Evolutionary conservation across 2,329 filamentous ascomycete genomes (phyloP), one percentile per base, ranked within the genome.

Genomic region (Annulohypoxylon truncatum): DNA sequence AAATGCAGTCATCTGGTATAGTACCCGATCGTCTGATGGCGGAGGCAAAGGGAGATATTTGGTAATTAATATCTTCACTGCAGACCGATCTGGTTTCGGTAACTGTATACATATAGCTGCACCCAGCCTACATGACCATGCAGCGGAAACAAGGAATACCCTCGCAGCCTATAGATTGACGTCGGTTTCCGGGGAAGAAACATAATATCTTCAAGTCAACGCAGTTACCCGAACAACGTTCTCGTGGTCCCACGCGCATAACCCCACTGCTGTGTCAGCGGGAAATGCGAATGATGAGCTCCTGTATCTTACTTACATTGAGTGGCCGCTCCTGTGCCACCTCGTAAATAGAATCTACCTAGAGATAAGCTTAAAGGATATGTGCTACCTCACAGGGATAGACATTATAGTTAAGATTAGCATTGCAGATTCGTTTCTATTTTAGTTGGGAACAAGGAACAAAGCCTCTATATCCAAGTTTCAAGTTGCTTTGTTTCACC

Each of bases 121-220:
- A 60, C 38, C 13, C 40, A 54, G 35, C 58, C 46, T 60, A 44
- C 2, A 40, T 15, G 12, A n/a, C n/a, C n/a, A n/a, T 13, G 12
- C 33, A 35, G 33, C 4, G 12, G 13, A 4, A 35, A 48, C 54
- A 66, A 24, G 58, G 48, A 52, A 56, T 46, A 53, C 22, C 51
- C 51, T 38, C 33, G 20, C 24, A 35, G 9, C 24, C 4, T 47
- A 42, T 15, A 15, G 10, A 15, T 3, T 22, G 47, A 52, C 22
- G 46, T 22, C 24, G 24, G 22, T 29, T 56, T 35, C 53, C 20
- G 53, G 33, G 22, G 40, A 18, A 38, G 20, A 22, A 51, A 38
- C 24, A 9, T 29, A 12, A 24, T 10, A 10, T n/a, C 8, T 9
- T 50, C 28, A 29, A 35, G 33, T 13, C 31, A 47, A 38, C 47